Evolutionary conservation across 1,139 yeast genomes (phyloP), one percentile per base, ranked within the genome.

Genomic region (Hyphopichia fennica): DNA sequence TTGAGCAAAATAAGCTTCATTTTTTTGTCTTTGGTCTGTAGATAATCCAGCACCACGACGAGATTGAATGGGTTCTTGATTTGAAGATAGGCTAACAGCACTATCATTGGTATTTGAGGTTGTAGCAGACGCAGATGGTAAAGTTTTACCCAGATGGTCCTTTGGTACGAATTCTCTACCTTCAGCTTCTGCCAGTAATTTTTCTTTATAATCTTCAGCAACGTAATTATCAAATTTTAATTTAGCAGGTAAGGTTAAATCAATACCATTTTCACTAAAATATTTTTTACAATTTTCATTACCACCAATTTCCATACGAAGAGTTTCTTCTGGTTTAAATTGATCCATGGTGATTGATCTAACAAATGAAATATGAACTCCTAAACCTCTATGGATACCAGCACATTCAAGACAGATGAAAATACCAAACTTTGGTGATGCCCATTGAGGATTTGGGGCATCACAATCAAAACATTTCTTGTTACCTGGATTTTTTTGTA

Each of bases 391-490:
- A 64, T 93, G 99, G 47, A 88, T 76, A 41, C 99, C 97, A 33
- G 98, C 96, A 75, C 99, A 93, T 65, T 93, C 99, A 47, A 93
- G 79, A 68, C 99, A 95, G 59, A 93, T 90, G 63, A 90, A 90
- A 47, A 91, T 85, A 43, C 99, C 99, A 66, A 90, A 91, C 61
- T 95, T 93, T 37, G 98, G 97, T 10, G 97, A 88, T 4, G 99
- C 96, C 99, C 99, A 93, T 58, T 95, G 96, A 8, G 99, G 99
- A 62, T 91, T 91, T 47, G 95, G 96, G 3, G 97, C 96, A 33
- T 77, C 79, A 66, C 99, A 95, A 66, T 93, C 99, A 62, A 89
- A 86, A 68, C 99, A 93, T 60, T 80, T 84, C 69, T 87, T 88
- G 74, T 91, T 91, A 18, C 75, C 83, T 35, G 93, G 96, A 38